A percentile compares a stretch with the other conserved stretches of the same genome.
Conservation (phyloP, 257 asterid genomes). For the Jacaranda mimosifolia region DNA sequence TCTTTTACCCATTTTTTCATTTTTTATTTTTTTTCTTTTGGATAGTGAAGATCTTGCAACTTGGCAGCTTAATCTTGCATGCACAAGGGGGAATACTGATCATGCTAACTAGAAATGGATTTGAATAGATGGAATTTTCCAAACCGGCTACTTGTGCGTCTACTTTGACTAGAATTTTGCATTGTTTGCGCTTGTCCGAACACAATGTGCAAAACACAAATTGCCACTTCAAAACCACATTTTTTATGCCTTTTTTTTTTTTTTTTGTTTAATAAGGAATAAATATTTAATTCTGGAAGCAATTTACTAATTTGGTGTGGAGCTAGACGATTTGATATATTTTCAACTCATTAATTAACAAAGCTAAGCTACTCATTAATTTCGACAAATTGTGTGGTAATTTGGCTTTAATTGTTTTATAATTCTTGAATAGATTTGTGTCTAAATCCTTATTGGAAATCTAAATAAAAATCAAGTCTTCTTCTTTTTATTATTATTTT, state of each 20-base stretch:
- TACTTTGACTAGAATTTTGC: slow-evolving; percentile 35
- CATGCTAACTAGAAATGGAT: slow-evolving; percentile 2
- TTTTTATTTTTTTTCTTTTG: background rate
- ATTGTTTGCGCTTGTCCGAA: slow-evolving; percentile 27
- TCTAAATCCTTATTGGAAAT: too few relatives aligned
- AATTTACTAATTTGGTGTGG: too few relatives aligned
- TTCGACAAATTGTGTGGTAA: background rate
- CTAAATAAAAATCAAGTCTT: too few relatives aligned
- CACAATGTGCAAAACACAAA: slow-evolving; percentile 30
- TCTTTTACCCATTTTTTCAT: background rate
- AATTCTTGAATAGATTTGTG: background rate
- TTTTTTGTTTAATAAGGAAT: background rate
- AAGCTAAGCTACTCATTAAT: too few relatives aligned
- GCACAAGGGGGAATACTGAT: background rate
- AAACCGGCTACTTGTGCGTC: slow-evolving; percentile 9
- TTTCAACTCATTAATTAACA: too few relatives aligned
- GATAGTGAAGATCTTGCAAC: slow-evolving; percentile 1
- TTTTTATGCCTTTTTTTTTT: background rate
- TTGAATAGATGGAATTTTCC: slow-evolving; percentile 25
- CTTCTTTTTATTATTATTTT: too few relatives aligned
- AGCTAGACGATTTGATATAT: too few relatives aligned
- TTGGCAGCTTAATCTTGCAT: slow-evolving; percentile 25
- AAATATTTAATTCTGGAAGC: too few relatives aligned
- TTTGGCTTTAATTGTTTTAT: too few relatives aligned
- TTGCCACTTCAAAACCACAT: slow-evolving; percentile 32